phyloP scores from a whole-genome alignment of 176 grass and related monocot genomes.

The Carex parvula region DNA sequence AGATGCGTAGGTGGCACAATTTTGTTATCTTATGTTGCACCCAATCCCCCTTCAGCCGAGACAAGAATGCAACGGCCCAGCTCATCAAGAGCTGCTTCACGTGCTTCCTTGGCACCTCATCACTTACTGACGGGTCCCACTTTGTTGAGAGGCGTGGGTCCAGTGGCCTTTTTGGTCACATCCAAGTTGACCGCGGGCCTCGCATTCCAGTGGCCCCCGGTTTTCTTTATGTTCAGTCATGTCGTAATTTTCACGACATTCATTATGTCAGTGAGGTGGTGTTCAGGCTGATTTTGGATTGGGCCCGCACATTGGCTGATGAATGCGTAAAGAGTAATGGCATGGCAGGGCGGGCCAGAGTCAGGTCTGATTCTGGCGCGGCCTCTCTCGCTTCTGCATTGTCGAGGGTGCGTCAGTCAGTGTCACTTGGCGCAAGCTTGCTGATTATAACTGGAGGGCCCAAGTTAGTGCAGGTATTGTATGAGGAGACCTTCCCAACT shows the following conservation, averaged over 20 bases:
- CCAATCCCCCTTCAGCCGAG: conserved; percentile 37
- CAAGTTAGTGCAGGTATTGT: conserved; percentile 53
- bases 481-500: conserved; percentile 58
- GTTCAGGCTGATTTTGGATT: conserved; percentile 56
- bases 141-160: conserved; percentile 37
- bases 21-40: conserved; percentile 62
- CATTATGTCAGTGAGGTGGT: conserved; percentile 59
- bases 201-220: conserved; percentile 41
- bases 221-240: conserved; percentile 50
- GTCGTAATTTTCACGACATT: conserved; percentile 45
- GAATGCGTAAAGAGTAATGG: conserved; percentile 33
- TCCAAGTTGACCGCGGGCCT: conserved; percentile 29
- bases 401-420: conserved; percentile 46
- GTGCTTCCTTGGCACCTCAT: conserved; percentile 51
- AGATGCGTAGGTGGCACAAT: conserved; percentile 66
- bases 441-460: conserved; percentile 55
- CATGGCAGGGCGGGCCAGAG: not conserved
- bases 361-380: conserved; percentile 44
- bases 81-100: conserved; percentile 83
- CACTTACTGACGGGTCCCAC: conserved; percentile 29
- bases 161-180: conserved; percentile 36
- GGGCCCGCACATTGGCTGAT: conserved; percentile 43
- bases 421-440: conserved; percentile 54
- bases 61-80: conserved; percentile 55
- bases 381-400: conserved; percentile 46